phyloP scores from a whole-genome alignment of 495 filamentous ascomycete genomes.

The Cetradonia linearis region DNA sequence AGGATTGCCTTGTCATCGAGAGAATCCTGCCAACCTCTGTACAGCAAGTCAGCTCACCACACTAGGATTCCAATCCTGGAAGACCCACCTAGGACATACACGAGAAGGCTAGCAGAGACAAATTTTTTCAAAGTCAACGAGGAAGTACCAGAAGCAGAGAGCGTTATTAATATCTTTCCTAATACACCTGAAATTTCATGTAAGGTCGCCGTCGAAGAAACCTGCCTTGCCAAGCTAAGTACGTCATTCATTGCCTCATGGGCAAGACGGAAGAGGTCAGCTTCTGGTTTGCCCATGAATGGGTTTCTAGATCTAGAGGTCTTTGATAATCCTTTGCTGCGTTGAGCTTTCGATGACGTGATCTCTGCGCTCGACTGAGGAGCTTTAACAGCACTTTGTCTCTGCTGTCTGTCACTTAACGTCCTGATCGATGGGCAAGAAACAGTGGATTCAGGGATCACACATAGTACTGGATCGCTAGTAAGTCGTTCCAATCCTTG shows the following conservation, averaged over 20 bases:
- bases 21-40: conserved; percentile 52
- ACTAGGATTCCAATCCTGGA: not conserved
- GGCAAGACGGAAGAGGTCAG: conserved; percentile 42
- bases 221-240: conserved; percentile 42
- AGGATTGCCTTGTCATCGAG: conserved; percentile 48
- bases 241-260: conserved; percentile 49
- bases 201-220: conserved; percentile 38
- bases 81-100: conserved; percentile 39
- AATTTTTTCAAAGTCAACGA: conserved; percentile 34
- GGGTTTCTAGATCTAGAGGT: not conserved
- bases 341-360: not conserved
- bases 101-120: conserved; percentile 48
- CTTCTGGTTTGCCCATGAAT: not conserved
- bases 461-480: conserved; percentile 73
- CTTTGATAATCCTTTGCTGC: not conserved
- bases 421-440: conserved; percentile 56
- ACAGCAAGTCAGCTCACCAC: conserved; percentile 9
- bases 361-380: not conserved
- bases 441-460: conserved; percentile 83
- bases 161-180: conserved; percentile 51
- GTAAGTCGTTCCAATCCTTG: conserved; percentile 58
- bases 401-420: not conserved
- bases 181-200: conserved; percentile 49
- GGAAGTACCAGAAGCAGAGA: conserved; percentile 54
- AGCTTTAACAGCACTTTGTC: not conserved